Evolutionary conservation across 306 rosid genomes (phyloP), one percentile per base, ranked within the genome.

Genomic region (Glycyrrhiza uralensis): DNA sequence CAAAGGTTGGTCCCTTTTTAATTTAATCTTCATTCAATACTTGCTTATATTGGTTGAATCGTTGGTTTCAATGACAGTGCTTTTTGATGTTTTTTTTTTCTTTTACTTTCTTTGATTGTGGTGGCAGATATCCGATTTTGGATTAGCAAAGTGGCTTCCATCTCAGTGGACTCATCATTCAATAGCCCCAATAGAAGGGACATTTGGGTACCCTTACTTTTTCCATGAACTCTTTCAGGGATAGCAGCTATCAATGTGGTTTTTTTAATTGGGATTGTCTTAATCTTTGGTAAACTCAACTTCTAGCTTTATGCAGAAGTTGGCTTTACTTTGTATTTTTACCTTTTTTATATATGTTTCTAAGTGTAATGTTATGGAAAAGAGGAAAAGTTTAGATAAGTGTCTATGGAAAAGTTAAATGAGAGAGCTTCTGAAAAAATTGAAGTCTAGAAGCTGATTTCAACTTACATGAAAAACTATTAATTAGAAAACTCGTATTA

Each of bases 111-210:
- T 12, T 0, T 66, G 9, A 55, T 59, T 17, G 17, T 46, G 68
- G 29, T 56, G 44, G 57, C 69, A 94, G 96, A 94, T 94, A 76
- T 94, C 97, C 30, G 99, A 94, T 89, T 94, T 94, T 80, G 99
- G 99, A 60, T 79, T 94, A 32, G 97, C 97, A n/a, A 94, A 92
- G 66, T 94, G 99, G 99, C 97, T 94, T 44, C 99, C 99, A 49
- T 89, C 91, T 35, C 93, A 94, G 52, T 91, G 96, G 99, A 85
- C 92, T 78, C 99, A 94, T 76, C 97, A 94, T 71, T 94, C 99
- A 64, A 94, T 94, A 55, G 96, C 88, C 70, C 99, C 99, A 24
- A 94, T 91, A 61, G 99, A 94, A 84, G 99, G 98, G 10, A 92
- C 98, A 45, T 89, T 92, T 86, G 97, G 96, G 94, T 86, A 88